Evolutionary conservation across 1,139 yeast genomes (phyloP).

Genomic region (Saccharomyces hybrid): DNA sequence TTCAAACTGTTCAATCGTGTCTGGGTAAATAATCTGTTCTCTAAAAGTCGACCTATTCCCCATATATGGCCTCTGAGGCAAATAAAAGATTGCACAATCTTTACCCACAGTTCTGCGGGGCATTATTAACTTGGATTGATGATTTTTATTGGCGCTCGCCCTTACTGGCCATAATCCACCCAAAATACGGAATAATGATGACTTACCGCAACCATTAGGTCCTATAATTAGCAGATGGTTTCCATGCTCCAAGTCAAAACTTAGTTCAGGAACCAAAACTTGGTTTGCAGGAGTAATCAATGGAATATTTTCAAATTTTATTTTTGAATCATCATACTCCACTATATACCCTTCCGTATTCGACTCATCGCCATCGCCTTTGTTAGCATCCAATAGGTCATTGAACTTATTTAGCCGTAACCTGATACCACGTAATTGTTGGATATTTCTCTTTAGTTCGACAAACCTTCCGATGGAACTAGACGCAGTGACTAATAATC

Average conservation of each 20-base stretch:
- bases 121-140: constrained; percentile 35
- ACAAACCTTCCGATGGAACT: constrained; percentile 84
- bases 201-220: constrained; percentile 93
- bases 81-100: constrained; percentile 62
- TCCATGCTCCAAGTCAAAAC: constrained; percentile 70
- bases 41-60: constrained; percentile 61
- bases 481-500: constrained; percentile 76
- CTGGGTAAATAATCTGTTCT: constrained; percentile 87
- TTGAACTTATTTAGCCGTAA: constrained; percentile 67
- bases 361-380: constrained; percentile 18
- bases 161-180: constrained; percentile 91
- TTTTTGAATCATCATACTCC: constrained; percentile 49
- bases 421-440: constrained; percentile 81
- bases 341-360: constrained; percentile 23
- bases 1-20: constrained; percentile 53
- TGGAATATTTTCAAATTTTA: constrained; percentile 66
- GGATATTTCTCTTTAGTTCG: constrained; percentile 74
- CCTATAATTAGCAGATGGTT: constrained; percentile 86
- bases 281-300: constrained; percentile 82
- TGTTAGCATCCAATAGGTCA: constrained; percentile 52
- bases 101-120: constrained; percentile 24
- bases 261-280: constrained; percentile 55
- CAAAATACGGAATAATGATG: constrained; percentile 78
- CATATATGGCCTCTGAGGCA: constrained; percentile 88
- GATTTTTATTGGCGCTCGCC: constrained; percentile 59